phyloP scores from a whole-genome alignment of 176 grass and related monocot species.

The Lolium perenne region DNA sequence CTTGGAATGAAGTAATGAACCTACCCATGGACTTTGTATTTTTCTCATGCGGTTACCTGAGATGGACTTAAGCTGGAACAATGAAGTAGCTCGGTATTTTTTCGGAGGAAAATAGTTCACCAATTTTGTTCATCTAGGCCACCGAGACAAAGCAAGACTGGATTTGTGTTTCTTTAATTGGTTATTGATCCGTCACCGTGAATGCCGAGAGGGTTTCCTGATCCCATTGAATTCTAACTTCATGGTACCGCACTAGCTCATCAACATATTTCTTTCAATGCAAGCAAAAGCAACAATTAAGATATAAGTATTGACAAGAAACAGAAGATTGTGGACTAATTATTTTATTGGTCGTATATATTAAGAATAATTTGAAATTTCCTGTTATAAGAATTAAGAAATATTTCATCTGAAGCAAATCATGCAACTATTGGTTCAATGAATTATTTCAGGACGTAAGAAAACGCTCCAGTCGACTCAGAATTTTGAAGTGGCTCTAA shows the following conservation, averaged over 20 bases:
- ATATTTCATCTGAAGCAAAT: background rate
- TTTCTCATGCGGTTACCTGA: background rate
- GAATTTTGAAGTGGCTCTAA: conserved; percentile 55
- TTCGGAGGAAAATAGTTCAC: conserved; percentile 17
- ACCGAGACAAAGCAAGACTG: background rate
- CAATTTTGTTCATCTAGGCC: background rate
- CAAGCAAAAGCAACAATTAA: background rate
- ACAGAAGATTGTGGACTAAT: background rate
- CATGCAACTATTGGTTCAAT: background rate
- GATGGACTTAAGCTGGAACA: background rate
- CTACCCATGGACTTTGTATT: background rate
- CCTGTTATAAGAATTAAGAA: conserved; percentile 7
- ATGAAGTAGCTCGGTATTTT: background rate
- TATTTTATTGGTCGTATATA: background rate
- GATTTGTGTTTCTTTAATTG: too few species aligned
- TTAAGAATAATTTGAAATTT: background rate
- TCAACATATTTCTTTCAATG: background rate
- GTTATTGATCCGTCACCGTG: background rate
- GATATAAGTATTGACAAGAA: background rate
- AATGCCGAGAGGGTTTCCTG: background rate
- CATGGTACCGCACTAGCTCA: background rate
- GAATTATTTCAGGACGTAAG: conserved; percentile 26
- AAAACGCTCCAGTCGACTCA: background rate
- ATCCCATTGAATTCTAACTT: conserved; percentile 14
- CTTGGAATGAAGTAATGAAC: background rate